Evolutionary conservation across 1,284 basidiomycete genomes (phyloP).

Genomic region (Ustilago lituana): DNA sequence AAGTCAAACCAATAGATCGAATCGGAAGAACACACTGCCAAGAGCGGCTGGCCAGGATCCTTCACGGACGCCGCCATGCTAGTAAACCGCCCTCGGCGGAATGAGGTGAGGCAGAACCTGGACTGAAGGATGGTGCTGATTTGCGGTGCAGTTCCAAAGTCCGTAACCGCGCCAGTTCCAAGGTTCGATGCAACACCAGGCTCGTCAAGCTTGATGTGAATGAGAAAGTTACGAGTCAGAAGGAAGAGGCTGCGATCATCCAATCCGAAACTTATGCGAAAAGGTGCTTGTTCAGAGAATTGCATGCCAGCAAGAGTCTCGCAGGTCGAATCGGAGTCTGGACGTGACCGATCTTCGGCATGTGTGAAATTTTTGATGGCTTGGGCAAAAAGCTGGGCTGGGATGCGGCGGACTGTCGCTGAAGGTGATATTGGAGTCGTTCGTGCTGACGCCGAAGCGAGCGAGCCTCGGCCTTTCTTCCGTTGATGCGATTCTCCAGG

Average conservation of each 20-base stretch:
- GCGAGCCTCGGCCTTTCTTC: no score
- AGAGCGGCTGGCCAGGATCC: slow-evolving; percentile 1
- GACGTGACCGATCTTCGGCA: no score
- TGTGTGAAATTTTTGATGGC: no score
- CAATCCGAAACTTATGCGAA: slow-evolving; percentile 8
- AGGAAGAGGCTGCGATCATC: slow-evolving; percentile 8
- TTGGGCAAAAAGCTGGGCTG: no score
- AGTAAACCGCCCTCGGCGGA: slow-evolving; percentile 19
- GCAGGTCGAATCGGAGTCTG: no score
- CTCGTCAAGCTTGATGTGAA: slow-evolving; percentile 1
- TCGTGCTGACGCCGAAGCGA: not conserved
- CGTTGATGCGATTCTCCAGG: not conserved
- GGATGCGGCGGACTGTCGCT: not conserved
- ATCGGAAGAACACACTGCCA: slow-evolving; percentile 41
- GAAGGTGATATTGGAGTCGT: not conserved
- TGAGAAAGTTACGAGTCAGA: slow-evolving; percentile 9
- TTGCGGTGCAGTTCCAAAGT: not conserved
- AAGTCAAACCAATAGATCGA: slow-evolving; percentile 37
- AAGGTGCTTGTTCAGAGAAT: not conserved
- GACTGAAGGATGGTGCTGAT: slow-evolving; percentile 7
- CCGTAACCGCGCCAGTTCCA: not conserved
- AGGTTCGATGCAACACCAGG: not conserved
- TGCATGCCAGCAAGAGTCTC: not conserved
- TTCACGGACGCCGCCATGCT: slow-evolving; percentile 11
- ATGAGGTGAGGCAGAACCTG: slow-evolving; percentile 19